Evolutionary conservation across 352 stramenopile genomes (phyloP).

Genomic region (Phytophthora capsici): DNA sequence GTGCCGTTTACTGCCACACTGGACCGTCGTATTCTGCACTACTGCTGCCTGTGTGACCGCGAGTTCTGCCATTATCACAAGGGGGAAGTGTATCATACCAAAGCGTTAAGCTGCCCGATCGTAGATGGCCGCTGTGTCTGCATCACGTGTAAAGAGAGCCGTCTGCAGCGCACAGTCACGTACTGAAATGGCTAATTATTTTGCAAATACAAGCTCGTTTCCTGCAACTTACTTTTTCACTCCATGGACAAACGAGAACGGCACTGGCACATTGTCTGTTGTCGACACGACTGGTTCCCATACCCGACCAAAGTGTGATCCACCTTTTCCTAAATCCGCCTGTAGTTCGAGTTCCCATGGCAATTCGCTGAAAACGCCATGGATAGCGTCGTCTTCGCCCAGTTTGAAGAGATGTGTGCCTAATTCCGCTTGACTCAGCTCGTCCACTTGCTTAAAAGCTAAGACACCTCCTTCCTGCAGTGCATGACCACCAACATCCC

Average conservation of each 20-base stretch:
- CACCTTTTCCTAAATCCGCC: conserved; percentile 28
- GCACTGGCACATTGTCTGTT: conserved; percentile 9
- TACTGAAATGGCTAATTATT: conserved; percentile 40
- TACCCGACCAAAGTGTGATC: conserved; percentile 40
- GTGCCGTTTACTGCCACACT: conserved; percentile 70
- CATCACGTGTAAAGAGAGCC: conserved; percentile 68
- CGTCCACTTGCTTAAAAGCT: conserved; percentile 27
- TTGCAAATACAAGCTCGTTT: conserved; percentile 21
- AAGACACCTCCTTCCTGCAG: conserved; percentile 19
- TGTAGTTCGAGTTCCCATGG: conserved; percentile 40
- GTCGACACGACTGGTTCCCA: conserved; percentile 37
- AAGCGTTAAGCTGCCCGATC: conserved; percentile 78
- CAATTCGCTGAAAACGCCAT: conserved; percentile 45
- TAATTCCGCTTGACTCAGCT: conserved; percentile 27
- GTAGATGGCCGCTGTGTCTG: conserved; percentile 84
- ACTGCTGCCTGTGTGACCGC: conserved; percentile 79
- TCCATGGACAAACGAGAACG: conserved; percentile 25
- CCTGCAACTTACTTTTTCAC: conserved; percentile 4
- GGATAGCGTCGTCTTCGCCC: conserved; percentile 49
- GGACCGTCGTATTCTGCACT: conserved; percentile 79
- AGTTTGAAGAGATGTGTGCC: conserved; percentile 37
- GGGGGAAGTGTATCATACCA: conserved; percentile 78
- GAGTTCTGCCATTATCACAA: conserved; percentile 90
- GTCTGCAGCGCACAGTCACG: conserved; percentile 59
- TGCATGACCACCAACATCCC: conserved; percentile 39